Percentiles rank a stretch among this genome's conserved stretches.
phyloP scores from a whole-genome alignment of 2,329 filamentous ascomycete species.

The Ophiocordyceps camponoti-rufipedis region DNA sequence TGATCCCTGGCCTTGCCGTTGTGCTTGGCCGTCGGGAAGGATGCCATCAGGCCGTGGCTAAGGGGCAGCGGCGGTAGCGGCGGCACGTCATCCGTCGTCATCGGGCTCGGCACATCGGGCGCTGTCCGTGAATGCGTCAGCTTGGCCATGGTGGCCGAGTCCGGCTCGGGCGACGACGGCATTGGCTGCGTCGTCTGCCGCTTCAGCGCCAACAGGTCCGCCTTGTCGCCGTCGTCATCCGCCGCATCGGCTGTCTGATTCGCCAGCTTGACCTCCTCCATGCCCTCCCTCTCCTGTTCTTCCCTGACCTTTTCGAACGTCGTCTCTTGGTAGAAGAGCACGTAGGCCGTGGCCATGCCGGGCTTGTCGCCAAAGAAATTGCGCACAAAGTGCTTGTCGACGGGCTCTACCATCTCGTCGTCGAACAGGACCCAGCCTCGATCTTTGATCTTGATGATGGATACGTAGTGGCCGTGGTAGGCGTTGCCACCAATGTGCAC shows the following conservation, averaged over 20 bases:
- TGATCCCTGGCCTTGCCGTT: constrained; percentile 35
- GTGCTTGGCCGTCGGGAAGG: constrained; percentile 8
- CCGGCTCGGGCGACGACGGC: constrained; percentile 25
- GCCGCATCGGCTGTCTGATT: constrained; percentile 38
- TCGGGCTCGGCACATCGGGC: constrained; percentile 18
- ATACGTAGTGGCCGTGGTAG: constrained; percentile 94
- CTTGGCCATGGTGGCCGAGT: constrained; percentile 26
- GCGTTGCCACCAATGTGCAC: constrained; percentile 94
- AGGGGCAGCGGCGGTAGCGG: not conserved
- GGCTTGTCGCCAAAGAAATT: constrained; percentile 95
- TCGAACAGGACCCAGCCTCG: constrained; percentile 93
- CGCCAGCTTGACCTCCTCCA: constrained; percentile 39
- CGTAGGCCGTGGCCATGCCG: constrained; percentile 85
- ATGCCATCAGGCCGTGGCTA: constrained; percentile 2
- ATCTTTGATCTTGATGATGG: constrained; percentile 93
- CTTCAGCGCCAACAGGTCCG: constrained; percentile 25
- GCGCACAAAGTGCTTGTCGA: constrained; percentile 86
- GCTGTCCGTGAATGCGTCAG: constrained; percentile 52
- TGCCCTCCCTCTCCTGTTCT: constrained; percentile 70
- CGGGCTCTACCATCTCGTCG: constrained; percentile 95
- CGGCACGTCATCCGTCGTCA: constrained; percentile 3
- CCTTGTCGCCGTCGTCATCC: constrained; percentile 25
- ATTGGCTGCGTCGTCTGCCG: constrained; percentile 31
- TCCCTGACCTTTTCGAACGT: constrained; percentile 47
- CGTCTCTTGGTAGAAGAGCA: constrained; percentile 93